A percentile compares a stretch with the other conserved stretches of the same genome.
Conservation (phyloP, 2,329 filamentous ascomycete genomes). For the Fusarium caatingaense region DNA sequence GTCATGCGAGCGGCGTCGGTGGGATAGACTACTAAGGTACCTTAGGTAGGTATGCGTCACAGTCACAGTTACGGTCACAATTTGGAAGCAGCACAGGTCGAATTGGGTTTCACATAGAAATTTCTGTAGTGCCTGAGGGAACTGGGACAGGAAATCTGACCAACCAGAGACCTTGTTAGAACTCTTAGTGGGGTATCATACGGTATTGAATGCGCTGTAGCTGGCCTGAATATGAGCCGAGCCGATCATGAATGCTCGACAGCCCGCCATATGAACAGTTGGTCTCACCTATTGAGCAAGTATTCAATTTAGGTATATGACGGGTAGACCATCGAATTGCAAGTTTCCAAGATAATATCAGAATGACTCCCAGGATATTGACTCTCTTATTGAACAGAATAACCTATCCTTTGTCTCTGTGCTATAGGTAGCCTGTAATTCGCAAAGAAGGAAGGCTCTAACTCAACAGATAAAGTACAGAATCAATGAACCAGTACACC, state of each 20-base stretch:
- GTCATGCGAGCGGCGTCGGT: conserved; percentile 37
- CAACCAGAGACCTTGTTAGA: not conserved
- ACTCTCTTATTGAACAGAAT: not conserved
- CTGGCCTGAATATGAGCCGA: not conserved
- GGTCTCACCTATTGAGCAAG: not conserved
- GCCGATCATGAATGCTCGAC: not conserved
- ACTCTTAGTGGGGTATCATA: conserved; percentile 1
- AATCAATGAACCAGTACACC: too few species aligned
- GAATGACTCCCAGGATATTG: not conserved
- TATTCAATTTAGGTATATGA: not conserved
- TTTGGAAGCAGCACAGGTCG: conserved; percentile 9
- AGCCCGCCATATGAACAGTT: not conserved
- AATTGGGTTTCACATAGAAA: conserved; percentile 22
- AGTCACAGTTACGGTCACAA: not conserved
- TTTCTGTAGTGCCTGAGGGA: conserved; percentile 2
- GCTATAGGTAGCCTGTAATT: not conserved
- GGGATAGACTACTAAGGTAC: not conserved
- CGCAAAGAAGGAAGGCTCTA: not conserved
- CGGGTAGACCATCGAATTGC: not conserved
- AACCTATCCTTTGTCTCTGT: not conserved
- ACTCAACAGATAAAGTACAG: not conserved
- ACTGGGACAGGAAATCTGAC: not conserved
- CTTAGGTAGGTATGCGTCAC: conserved; percentile 28
- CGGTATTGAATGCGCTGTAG: conserved; percentile 10
- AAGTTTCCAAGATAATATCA: not conserved